Base-by-base conservation (phyloP, 768 basidiomycete genomes). In the Podaxis sp. region DNA sequence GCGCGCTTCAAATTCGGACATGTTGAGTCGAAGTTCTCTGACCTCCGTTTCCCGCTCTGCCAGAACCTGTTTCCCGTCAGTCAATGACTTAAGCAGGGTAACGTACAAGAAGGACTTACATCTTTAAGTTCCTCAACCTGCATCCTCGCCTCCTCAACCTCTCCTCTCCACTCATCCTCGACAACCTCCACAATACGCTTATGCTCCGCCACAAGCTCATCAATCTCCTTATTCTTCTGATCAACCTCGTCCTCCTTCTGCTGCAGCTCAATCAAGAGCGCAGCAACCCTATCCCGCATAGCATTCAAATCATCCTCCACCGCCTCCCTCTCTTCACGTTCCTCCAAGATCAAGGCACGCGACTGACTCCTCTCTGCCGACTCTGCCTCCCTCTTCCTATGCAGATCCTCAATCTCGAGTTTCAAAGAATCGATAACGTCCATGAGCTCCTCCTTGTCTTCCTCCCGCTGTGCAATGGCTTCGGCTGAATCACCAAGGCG, bases 201-300 rank as follows among this genome's bases (percentile, higher is more conserved):
- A 70, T 93, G 90, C 69, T 94, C 90, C 5, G 76, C 77, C 4
- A 94, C 81, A 51, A 96, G 73, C 53, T 95, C 91, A 2, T 90
- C 87, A 51, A 95, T 85, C 72, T 94, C 92, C 63, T 82, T 78
- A 61, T 83, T 83, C 77, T 90, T 90, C 72, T 87, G 77, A 57
- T 95, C 93, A 22, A 95, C 73, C 33, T 96, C 95, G 65, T 95
- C 91, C 68, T 96, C 92, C 74, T 86, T 90, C 73, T 92, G 88
- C 73, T 93, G 89, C 28, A 94, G 76, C 74, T 93, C 92, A 65
- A 95, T 93, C 71, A 87, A 82, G 1, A 86, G 83, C 0, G 90
- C 92, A 0, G 93, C 92, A 8, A 93, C 79, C 72, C 86, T 87
- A 75, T 95, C 93, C 53, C 87, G 79, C 39, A 89, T 73, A 0